A percentile compares a stretch with the other conserved stretches of the same genome.
Conservation (phyloP, 208 protist species). For the Sergeia podlipaevii region DNA sequence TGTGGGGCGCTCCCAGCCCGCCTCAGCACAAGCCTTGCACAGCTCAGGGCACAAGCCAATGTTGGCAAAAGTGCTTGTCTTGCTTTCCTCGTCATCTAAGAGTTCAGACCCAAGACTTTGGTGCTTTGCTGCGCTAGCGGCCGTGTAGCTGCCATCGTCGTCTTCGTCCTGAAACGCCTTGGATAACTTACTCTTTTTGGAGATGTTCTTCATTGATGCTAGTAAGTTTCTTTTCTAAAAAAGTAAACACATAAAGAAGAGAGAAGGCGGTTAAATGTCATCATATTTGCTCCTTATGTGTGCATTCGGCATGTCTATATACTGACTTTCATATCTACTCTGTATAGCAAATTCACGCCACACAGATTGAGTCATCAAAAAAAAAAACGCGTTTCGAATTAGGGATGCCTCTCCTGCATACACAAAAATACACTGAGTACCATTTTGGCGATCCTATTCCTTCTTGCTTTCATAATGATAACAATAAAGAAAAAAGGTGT, state of each 20-base stretch:
- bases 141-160: constrained; percentile 12
- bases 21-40: constrained; percentile 80
- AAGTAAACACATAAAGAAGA: constrained; percentile 13
- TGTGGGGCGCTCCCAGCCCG: constrained; percentile 93
- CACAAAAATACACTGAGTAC: too few species aligned
- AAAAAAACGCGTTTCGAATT: too few species aligned
- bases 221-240: neutral
- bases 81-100: constrained; percentile 83
- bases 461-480: too few species aligned
- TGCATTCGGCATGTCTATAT: too few species aligned
- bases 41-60: constrained; percentile 93
- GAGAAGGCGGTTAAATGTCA: neutral
- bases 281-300: too few species aligned
- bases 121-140: constrained; percentile 3
- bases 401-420: too few species aligned
- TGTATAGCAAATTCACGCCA: too few species aligned
- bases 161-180: constrained; percentile 24
- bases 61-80: constrained; percentile 73
- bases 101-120: constrained; percentile 69
- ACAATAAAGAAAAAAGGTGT: neutral
- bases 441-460: too few species aligned
- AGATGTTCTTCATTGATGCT: constrained; percentile 10
- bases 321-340: too few species aligned
- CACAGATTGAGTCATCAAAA: too few species aligned
- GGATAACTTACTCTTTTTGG: constrained; percentile 20